Evolutionary conservation across 495 filamentous ascomycete genomes (phyloP).

Genomic region (Bacidia rubella): DNA sequence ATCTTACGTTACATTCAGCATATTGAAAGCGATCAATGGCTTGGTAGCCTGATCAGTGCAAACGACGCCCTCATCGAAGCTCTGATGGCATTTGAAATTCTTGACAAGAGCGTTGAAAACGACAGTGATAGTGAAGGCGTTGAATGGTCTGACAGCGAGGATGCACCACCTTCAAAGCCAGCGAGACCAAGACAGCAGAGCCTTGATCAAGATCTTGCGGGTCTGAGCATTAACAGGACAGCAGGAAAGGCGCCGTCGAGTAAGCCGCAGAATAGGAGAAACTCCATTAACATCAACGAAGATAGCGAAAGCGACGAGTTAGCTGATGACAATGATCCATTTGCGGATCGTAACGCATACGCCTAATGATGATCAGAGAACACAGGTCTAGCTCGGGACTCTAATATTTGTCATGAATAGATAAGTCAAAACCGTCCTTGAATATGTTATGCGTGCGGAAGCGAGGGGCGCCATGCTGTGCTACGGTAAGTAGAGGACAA

Average conservation of each 20-base stretch:
- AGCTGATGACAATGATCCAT: constrained; percentile 61
- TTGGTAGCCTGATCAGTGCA: constrained; percentile 66
- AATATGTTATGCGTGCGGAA: too few relatives aligned
- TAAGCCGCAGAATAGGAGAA: constrained; percentile 14
- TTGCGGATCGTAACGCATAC: constrained; percentile 62
- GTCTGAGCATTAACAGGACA: constrained; percentile 32
- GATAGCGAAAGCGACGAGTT: constrained; percentile 36
- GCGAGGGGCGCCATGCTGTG: too few relatives aligned
- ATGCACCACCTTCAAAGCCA: constrained; percentile 21
- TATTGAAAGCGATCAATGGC: constrained; percentile 70
- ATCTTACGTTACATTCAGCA: constrained; percentile 81
- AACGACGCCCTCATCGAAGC: constrained; percentile 83
- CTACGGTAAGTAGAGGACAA: too few relatives aligned
- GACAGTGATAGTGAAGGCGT: constrained; percentile 83
- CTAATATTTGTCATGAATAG: too few relatives aligned
- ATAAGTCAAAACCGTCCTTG: too few relatives aligned
- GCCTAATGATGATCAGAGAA: too few relatives aligned
- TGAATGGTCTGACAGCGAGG: constrained; percentile 38
- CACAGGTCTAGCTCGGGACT: not conserved
- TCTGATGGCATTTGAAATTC: constrained; percentile 83
- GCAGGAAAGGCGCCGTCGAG: constrained; percentile 19
- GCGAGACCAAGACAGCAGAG: constrained; percentile 6
- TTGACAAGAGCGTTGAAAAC: constrained; percentile 90
- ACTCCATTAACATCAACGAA: constrained; percentile 20
- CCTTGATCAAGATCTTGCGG: constrained; percentile 27